phyloP scores from a whole-genome alignment of 805 yeast species.

The Nakazawaea ernobii region DNA sequence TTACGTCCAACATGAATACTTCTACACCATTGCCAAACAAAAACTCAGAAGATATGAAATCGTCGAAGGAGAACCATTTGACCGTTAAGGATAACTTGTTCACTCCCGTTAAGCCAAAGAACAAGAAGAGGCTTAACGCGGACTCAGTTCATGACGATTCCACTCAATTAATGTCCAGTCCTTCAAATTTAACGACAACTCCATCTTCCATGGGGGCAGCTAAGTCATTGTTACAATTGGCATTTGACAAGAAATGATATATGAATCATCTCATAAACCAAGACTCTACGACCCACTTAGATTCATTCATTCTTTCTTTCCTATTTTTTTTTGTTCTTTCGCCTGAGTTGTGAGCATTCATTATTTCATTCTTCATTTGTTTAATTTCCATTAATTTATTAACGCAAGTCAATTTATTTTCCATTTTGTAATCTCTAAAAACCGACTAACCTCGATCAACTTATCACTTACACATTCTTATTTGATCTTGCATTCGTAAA shows the following conservation, averaged over 20 bases:
- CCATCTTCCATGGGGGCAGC: constrained; percentile 47
- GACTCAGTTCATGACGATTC: constrained; percentile 13
- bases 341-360: too few relatives aligned
- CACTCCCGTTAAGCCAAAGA: constrained; percentile 1
- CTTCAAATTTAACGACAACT: constrained; percentile 34
- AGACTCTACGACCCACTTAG: not conserved
- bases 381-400: too few relatives aligned
- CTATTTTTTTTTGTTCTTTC: not conserved
- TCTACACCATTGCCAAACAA: constrained; percentile 19
- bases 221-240: constrained; percentile 34
- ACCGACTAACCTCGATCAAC: too few relatives aligned
- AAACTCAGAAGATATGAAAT: not conserved
- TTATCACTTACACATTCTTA: too few relatives aligned
- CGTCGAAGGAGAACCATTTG: not conserved
- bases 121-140: constrained; percentile 2
- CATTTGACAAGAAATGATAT: constrained; percentile 25
- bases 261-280: not conserved
- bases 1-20: constrained; percentile 10
- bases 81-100: not conserved
- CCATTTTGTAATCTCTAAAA: too few relatives aligned
- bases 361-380: too few relatives aligned
- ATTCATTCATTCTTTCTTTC: not conserved
- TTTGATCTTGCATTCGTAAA: too few relatives aligned
- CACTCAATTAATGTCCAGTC: constrained; percentile 28
- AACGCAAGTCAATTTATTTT: too few relatives aligned